These are phyloP conservation scores for Fusarium aywerte DNA, from an alignment of 2,329 filamentous ascomycete species.

Conservation along the genomic window DNA sequence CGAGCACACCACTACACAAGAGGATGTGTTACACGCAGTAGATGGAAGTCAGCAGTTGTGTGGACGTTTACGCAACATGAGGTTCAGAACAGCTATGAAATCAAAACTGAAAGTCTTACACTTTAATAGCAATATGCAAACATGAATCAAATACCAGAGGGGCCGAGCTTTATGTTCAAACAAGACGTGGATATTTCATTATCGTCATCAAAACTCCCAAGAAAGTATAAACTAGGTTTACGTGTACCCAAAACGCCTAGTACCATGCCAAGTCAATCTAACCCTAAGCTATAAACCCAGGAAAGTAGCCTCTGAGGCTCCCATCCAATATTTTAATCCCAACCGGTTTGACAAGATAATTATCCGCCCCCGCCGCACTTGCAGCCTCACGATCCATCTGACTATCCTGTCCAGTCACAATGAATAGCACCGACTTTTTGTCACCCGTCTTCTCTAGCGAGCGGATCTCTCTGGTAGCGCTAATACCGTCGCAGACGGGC, in stretches of 20 bases:
- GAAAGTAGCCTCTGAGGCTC: constrained; percentile 31
- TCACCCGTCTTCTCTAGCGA: constrained; percentile 30
- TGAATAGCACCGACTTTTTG: constrained; percentile 37
- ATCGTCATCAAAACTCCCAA: neutral
- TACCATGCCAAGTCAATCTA: neutral
- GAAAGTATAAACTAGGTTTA: neutral
- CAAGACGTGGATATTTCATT: neutral
- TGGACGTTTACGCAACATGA: neutral
- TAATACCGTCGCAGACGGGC: constrained; percentile 47
- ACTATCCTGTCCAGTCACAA: constrained; percentile 47
- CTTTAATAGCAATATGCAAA: neutral
- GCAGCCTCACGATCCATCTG: constrained; percentile 31
- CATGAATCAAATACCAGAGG: neutral
- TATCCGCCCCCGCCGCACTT: constrained; percentile 37
- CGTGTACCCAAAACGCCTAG: neutral
- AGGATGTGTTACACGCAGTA: neutral
- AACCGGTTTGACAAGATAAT: constrained; percentile 44
- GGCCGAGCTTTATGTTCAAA: neutral
- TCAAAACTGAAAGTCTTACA: neutral
- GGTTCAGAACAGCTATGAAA: neutral
- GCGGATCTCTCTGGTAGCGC: constrained; percentile 44
- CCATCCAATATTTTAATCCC: constrained; percentile 36
- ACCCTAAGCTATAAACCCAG: constrained; percentile 7
- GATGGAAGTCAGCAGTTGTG: neutral
- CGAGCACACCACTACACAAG: neutral